A percentile compares a stretch with the other conserved stretches of the same genome.
phyloP scores from a whole-genome alignment of 2,329 filamentous ascomycete species.

The Diplodia scrobiculata region DNA sequence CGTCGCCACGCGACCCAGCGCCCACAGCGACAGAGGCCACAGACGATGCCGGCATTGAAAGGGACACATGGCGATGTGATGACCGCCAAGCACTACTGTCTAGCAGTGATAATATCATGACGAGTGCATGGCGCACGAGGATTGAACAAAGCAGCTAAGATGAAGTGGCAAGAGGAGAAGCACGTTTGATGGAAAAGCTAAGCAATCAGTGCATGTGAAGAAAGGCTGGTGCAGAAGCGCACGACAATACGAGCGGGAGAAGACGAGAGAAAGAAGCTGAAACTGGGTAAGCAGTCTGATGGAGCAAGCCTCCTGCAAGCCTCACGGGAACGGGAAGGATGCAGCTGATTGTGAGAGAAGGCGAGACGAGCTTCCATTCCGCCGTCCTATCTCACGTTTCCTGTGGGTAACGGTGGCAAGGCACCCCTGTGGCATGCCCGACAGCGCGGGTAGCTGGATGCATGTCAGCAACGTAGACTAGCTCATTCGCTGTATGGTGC shows the following conservation, averaged over 20 bases:
- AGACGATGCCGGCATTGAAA: neutral
- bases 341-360: neutral
- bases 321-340: neutral
- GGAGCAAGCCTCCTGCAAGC: neutral
- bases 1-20: neutral
- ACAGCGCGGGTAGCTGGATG: neutral
- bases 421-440: slow-evolving; percentile 3
- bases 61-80: neutral
- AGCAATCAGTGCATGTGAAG: neutral
- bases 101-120: neutral
- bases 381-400: neutral
- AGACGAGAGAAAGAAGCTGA: neutral
- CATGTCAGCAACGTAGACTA: neutral
- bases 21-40: neutral
- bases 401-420: neutral
- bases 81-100: neutral
- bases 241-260: neutral
- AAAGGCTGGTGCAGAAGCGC: neutral
- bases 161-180: neutral
- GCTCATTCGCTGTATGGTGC: slow-evolving; percentile 3
- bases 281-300: neutral
- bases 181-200: neutral
- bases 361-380: neutral
- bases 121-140: neutral
- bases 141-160: neutral